Percentiles rank a stretch among this genome's conserved stretches.
phyloP scores from a whole-genome alignment of 2,329 filamentous ascomycete species.

The Neofusicoccum parvum region DNA sequence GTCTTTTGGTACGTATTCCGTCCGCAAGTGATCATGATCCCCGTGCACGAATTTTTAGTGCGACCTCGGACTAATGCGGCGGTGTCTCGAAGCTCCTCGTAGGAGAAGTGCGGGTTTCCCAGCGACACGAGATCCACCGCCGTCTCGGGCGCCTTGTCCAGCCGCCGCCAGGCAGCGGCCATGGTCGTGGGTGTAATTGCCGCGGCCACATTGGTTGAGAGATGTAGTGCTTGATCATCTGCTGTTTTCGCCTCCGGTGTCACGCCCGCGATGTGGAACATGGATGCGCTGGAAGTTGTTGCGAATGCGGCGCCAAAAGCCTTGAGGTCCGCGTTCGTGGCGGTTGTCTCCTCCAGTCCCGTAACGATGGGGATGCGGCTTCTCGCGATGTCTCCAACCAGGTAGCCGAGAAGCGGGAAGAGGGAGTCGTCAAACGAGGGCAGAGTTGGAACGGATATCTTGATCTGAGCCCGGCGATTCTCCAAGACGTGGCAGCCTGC shows the following conservation, averaged over 20 bases:
- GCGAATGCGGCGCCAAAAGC: constrained; percentile 51
- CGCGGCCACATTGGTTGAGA: background rate
- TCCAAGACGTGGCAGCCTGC: constrained; percentile 33
- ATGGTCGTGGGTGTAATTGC: no score
- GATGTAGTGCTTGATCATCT: background rate
- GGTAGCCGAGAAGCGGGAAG: constrained; percentile 45
- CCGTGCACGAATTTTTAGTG: constrained; percentile 21
- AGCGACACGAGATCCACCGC: constrained; percentile 45
- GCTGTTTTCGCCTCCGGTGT: constrained; percentile 41
- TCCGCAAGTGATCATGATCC: constrained; percentile 18
- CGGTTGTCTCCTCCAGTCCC: constrained; percentile 36
- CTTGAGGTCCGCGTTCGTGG: constrained; percentile 40
- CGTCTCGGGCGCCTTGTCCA: background rate
- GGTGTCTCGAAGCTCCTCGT: constrained; percentile 38
- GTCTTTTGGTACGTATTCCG: constrained; percentile 26
- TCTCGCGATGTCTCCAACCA: constrained; percentile 35
- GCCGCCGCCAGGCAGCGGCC: constrained; percentile 9
- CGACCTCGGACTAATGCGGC: constrained; percentile 31
- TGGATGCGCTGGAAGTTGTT: constrained; percentile 44
- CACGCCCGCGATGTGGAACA: constrained; percentile 48
- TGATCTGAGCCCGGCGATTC: constrained; percentile 25
- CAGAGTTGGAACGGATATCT: background rate
- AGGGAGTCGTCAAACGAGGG: constrained; percentile 37
- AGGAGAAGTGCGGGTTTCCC: constrained; percentile 51
- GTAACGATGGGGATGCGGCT: constrained; percentile 39